Evolutionary conservation across 208 protist genomes (phyloP).

Genomic region (Acanthamoeba triangularis): DNA sequence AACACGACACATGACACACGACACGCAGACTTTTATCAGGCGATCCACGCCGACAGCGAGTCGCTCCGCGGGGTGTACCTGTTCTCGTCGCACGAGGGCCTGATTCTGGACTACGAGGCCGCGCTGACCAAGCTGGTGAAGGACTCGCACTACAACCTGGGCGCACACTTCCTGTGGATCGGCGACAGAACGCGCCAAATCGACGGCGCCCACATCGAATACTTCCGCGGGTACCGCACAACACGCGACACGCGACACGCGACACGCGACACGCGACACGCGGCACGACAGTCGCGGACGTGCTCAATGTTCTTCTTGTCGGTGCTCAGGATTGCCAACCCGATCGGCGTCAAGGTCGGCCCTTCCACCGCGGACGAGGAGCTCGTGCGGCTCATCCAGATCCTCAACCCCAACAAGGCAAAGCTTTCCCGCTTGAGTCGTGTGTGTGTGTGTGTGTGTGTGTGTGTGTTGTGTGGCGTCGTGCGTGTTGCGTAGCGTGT

Average conservation of each 20-base stretch:
- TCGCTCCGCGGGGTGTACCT: constrained; percentile 77
- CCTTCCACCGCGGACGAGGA: constrained; percentile 84
- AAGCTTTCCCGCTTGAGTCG: not conserved
- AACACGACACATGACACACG: not conserved
- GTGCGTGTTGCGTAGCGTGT: not conserved
- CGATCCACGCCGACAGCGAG: not conserved
- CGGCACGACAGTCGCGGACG: too few relatives aligned
- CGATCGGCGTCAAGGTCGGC: constrained; percentile 89
- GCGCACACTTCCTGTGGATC: constrained; percentile 91
- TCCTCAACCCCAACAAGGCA: constrained; percentile 85
- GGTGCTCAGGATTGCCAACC: constrained; percentile 84
- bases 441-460: not conserved
- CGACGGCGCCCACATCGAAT: constrained; percentile 89
- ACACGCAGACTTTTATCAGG: not conserved
- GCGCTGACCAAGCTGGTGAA: constrained; percentile 81
- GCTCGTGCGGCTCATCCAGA: constrained; percentile 84
- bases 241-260: too few relatives aligned
- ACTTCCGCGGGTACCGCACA: constrained; percentile 88
- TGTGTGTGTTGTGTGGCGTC: not conserved
- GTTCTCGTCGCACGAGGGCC: constrained; percentile 90
- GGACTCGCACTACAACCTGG: constrained; percentile 85
- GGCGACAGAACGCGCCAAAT: constrained; percentile 90
- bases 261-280: too few relatives aligned
- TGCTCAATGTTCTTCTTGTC: not conserved
- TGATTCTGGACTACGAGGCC: constrained; percentile 89